Conservation (phyloP, 345 rosid species). For the Eucalyptus lansdowneana region DNA sequence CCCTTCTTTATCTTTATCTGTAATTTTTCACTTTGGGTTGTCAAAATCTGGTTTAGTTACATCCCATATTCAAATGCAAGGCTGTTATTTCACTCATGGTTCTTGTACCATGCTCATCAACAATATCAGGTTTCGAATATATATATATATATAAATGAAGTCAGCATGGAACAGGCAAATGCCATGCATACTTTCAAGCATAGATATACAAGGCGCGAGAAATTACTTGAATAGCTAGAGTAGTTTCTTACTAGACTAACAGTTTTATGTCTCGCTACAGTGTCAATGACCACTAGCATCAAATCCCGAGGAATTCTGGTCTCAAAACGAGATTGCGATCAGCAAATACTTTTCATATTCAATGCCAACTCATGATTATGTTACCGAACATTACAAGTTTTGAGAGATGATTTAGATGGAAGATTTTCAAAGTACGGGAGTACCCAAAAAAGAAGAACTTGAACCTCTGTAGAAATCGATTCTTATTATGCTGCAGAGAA, state of each 20-base stretch:
- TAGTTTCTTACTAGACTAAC: too few relatives aligned
- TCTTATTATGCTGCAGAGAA: neutral
- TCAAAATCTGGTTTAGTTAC: neutral
- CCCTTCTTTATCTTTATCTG: neutral
- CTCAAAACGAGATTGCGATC: neutral
- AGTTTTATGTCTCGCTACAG: too few relatives aligned
- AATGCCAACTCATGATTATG: neutral
- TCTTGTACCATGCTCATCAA: neutral
- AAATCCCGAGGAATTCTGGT: neutral
- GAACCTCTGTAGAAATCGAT: neutral
- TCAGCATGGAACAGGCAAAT: neutral
- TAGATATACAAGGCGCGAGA: too few relatives aligned
- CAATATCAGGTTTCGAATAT: neutral
- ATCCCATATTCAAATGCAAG: neutral
- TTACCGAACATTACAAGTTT: neutral
- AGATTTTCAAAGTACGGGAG: neutral
- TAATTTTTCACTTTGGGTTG: neutral
- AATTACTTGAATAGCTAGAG: too few relatives aligned
- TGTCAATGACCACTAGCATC: too few relatives aligned
- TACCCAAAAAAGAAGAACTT: neutral
- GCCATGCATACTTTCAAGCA: neutral
- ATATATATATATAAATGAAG: neutral
- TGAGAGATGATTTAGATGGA: neutral
- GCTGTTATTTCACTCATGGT: neutral
- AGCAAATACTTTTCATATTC: neutral